These are phyloP conservation scores for Candida coleopterorum DNA, from an alignment of 805 yeast species.

Conservation along the genomic window DNA sequence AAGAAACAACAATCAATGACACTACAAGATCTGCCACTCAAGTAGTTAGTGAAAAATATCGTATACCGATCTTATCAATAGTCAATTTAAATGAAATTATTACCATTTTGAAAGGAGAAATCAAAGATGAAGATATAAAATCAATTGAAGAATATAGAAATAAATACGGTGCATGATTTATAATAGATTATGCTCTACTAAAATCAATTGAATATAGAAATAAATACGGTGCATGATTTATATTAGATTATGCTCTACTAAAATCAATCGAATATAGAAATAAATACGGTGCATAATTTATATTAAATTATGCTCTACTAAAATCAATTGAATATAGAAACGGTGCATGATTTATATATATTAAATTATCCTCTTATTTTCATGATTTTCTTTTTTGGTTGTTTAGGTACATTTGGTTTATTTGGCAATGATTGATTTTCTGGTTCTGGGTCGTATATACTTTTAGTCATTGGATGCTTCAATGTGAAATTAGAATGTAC, in stretches of 20 bases:
- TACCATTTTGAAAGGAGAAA: slow-evolving; percentile 49
- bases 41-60: slow-evolving; percentile 64
- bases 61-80: slow-evolving; percentile 80
- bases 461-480: slow-evolving; percentile 79
- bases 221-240: slow-evolving; percentile 47
- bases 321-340: slow-evolving; percentile 56
- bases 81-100: slow-evolving; percentile 75
- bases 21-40: slow-evolving; percentile 69
- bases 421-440: slow-evolving; percentile 21
- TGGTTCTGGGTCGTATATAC: slow-evolving; percentile 55
- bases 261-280: slow-evolving; percentile 54
- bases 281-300: slow-evolving; percentile 47
- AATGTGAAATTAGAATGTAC: slow-evolving; percentile 72
- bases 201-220: slow-evolving; percentile 54
- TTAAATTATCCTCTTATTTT: slow-evolving; percentile 56
- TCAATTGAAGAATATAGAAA: slow-evolving; percentile 56
- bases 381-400: slow-evolving; percentile 54
- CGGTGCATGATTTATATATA: no score
- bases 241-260: no score
- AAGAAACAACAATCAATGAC: slow-evolving; percentile 74
- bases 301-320: no score
- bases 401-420: slow-evolving; percentile 30
- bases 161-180: slow-evolving; percentile 47
- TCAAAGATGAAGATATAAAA: slow-evolving; percentile 53
- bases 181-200: no score